These are phyloP conservation scores for Stagonosporopsis cucurbitacearum DNA, from an alignment of 2,329 filamentous ascomycete species.

Conservation along the genomic window DNA sequence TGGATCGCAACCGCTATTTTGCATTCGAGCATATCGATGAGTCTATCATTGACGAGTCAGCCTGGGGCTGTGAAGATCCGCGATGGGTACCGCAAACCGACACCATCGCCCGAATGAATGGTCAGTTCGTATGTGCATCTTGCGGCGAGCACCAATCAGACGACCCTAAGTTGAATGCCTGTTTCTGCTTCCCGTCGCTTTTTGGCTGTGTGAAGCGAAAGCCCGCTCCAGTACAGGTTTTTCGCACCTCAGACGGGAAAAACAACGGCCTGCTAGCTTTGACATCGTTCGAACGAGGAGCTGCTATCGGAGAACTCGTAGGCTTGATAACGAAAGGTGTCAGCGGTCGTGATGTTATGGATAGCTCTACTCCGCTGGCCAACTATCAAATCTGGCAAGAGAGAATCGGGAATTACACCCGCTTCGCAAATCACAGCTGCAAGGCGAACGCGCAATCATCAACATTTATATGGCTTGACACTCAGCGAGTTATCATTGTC, in stretches of 20 bases:
- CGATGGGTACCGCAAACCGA: conserved; percentile 48
- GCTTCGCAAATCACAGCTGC: conserved; percentile 67
- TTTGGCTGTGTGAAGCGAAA: conserved; percentile 55
- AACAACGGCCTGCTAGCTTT: conserved; percentile 61
- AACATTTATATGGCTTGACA: conserved; percentile 63
- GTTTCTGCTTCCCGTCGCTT: conserved; percentile 61
- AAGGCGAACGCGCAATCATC: conserved; percentile 64
- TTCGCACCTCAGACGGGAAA: conserved; percentile 59
- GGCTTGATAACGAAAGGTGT: conserved; percentile 62
- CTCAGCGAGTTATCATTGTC: conserved; percentile 62
- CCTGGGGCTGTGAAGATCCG: conserved; percentile 60
- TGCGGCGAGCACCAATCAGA: conserved; percentile 61
- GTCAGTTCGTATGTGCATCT: conserved; percentile 51
- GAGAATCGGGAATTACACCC: conserved; percentile 62
- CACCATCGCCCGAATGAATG: conserved; percentile 33
- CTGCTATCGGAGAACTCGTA: conserved; percentile 63
- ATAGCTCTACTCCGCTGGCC: conserved; percentile 58
- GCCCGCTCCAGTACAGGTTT: conserved; percentile 59
- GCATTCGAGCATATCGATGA: conserved; percentile 59
- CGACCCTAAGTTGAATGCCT: conserved; percentile 56
- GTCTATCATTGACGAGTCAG: conserved; percentile 56
- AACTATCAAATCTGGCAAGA: conserved; percentile 67
- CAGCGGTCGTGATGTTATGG: conserved; percentile 62
- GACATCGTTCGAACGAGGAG: conserved; percentile 59
- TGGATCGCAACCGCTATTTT: conserved; percentile 56